phyloP scores from a whole-genome alignment of 2,329 filamentous ascomycete species.

The Chaetomium sp. region DNA sequence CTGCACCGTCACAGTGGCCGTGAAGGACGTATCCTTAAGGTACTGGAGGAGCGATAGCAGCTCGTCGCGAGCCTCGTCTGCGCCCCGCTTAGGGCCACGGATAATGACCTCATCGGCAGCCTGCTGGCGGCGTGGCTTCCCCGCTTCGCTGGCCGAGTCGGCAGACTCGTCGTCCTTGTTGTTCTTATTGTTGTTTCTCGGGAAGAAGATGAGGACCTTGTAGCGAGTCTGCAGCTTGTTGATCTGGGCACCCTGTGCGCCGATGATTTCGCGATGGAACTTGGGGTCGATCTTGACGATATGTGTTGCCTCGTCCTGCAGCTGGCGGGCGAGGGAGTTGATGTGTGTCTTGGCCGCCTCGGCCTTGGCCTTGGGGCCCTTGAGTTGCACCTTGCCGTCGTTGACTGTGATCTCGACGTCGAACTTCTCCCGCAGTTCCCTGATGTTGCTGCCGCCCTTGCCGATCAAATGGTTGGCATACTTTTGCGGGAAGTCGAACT shows the following conservation, averaged over 20 bases:
- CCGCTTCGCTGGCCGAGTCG: slow-evolving; percentile 63
- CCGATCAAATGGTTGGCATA: slow-evolving; percentile 79
- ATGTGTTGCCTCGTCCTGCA: slow-evolving; percentile 87
- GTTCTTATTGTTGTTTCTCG: slow-evolving; percentile 54
- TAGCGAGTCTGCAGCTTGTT: slow-evolving; percentile 89
- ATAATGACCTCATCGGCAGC: slow-evolving; percentile 82
- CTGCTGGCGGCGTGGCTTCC: slow-evolving; percentile 63
- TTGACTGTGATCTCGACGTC: slow-evolving; percentile 79
- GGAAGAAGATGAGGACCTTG: slow-evolving; percentile 93
- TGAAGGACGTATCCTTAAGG: slow-evolving; percentile 78
- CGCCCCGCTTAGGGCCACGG: slow-evolving; percentile 86
- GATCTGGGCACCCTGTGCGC: slow-evolving; percentile 78
- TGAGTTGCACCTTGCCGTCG: slow-evolving; percentile 90
- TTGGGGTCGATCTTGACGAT: slow-evolving; percentile 85
- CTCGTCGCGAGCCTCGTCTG: slow-evolving; percentile 86
- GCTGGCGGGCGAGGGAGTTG: slow-evolving; percentile 66
- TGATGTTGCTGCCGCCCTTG: slow-evolving; percentile 60
- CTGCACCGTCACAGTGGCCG: slow-evolving; percentile 73
- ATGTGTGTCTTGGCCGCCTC: slow-evolving; percentile 82
- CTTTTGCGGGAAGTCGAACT: slow-evolving; percentile 92
- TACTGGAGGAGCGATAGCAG: slow-evolving; percentile 84
- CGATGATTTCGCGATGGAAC: slow-evolving; percentile 91
- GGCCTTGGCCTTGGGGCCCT: slow-evolving; percentile 91
- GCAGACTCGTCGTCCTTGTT: slow-evolving; percentile 63
- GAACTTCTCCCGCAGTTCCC: slow-evolving; percentile 59